Conservation (phyloP, 176 grass and related monocot genomes). For the Triticum turgidum region DNA sequence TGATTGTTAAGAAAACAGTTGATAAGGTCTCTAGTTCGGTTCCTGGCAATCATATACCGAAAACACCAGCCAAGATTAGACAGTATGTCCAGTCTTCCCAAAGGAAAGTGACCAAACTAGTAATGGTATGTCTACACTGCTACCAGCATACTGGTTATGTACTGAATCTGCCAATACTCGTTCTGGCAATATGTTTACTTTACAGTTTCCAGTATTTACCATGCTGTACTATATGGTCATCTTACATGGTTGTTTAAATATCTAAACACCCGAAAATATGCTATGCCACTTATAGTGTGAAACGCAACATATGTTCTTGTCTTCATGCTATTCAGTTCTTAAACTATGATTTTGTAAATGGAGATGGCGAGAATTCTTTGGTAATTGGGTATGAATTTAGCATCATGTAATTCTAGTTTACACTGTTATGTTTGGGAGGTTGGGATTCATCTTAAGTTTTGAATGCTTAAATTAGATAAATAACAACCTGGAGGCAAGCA, state of each 20-base stretch:
- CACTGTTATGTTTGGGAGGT: slow-evolving; percentile 1
- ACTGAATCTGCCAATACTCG: slow-evolving; percentile 31
- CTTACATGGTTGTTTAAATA: slow-evolving; percentile 6
- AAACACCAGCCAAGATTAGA: slow-evolving; percentile 80
- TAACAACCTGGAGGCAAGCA: neutral
- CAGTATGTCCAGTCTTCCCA: slow-evolving; percentile 85
- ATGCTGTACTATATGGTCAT: slow-evolving; percentile 7
- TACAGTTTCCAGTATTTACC: slow-evolving; percentile 1
- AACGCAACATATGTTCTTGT: slow-evolving; percentile 15
- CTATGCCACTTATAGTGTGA: slow-evolving; percentile 17
- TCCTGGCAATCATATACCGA: slow-evolving; percentile 77
- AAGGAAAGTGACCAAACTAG: slow-evolving; percentile 91
- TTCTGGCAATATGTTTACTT: slow-evolving; percentile 28
- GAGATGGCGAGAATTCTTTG: slow-evolving; percentile 15
- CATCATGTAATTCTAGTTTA: neutral
- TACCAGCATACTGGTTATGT: slow-evolving; percentile 13
- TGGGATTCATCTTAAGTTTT: neutral
- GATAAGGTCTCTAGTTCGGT: slow-evolving; percentile 89
- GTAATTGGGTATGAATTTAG: neutral
- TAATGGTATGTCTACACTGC: slow-evolving; percentile 76
- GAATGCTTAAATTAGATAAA: slow-evolving; percentile 3
- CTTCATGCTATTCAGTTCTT: slow-evolving; percentile 25
- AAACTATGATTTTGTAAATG: neutral
- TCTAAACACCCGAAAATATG: slow-evolving; percentile 8
- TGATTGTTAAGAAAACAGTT: slow-evolving; percentile 96